These are phyloP conservation scores for Amanita thiersii DNA, from an alignment of 768 basidiomycete genomes.

Conservation along the genomic window DNA sequence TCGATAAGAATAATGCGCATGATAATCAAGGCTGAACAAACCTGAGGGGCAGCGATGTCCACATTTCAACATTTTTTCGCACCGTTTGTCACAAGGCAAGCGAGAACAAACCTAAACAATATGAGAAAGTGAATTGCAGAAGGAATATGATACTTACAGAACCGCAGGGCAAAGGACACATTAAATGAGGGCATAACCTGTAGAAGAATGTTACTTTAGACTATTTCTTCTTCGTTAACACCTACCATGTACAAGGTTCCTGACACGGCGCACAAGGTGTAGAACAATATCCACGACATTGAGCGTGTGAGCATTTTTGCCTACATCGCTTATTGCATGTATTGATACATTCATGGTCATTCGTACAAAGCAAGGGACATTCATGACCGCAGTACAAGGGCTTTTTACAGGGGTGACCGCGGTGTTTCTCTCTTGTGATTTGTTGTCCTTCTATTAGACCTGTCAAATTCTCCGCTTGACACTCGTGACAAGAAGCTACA, in stretches of 20 bases:
- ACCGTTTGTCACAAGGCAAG: slow-evolving; percentile 54
- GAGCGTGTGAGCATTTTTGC: slow-evolving; percentile 46
- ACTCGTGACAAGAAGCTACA: slow-evolving; percentile 37
- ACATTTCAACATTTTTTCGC: slow-evolving; percentile 39
- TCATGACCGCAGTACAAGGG: slow-evolving; percentile 46
- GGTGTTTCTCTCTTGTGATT: slow-evolving; percentile 27
- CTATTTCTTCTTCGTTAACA: neutral
- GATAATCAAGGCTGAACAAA: slow-evolving; percentile 22
- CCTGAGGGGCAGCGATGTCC: slow-evolving; percentile 65
- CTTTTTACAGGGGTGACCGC: slow-evolving; percentile 41
- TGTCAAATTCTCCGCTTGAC: slow-evolving; percentile 26
- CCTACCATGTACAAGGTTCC: slow-evolving; percentile 49
- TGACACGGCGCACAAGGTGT: slow-evolving; percentile 54
- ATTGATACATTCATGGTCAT: slow-evolving; percentile 38
- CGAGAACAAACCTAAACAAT: slow-evolving; percentile 48
- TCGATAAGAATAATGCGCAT: slow-evolving; percentile 1
- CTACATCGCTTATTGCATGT: slow-evolving; percentile 39
- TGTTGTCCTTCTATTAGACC: slow-evolving; percentile 1
- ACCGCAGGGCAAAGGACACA: slow-evolving; percentile 59
- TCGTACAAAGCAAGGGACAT: slow-evolving; percentile 42
- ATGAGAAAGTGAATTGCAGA: neutral
- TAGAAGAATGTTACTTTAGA: slow-evolving; percentile 1
- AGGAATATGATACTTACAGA: slow-evolving; percentile 36
- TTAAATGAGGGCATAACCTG: slow-evolving; percentile 46
- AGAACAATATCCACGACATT: slow-evolving; percentile 40